Base-by-base conservation (phyloP, 1,139 yeast genomes). In the Geotrichum restrictum region DNA sequence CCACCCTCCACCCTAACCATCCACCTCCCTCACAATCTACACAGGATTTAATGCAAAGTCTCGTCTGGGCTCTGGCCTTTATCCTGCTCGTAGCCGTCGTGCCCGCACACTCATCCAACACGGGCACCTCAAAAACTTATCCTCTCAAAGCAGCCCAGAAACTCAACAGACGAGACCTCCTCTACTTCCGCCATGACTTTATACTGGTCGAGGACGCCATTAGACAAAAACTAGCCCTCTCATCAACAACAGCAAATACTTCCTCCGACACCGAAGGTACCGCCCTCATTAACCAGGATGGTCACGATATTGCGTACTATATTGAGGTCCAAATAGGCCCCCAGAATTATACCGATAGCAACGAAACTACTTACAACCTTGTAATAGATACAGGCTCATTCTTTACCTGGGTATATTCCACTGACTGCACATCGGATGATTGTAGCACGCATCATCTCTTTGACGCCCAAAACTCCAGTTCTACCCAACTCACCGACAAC, bases 341-440 rank as follows among this genome's bases (percentile, higher is more conserved):
- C 4, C 22, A 10, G 3, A 16, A 27, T 8, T 5, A 24, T 8
- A 31, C 31, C 1, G 16, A 32, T 1, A 24, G 16, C 18, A 31
- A 44, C 18, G 38, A 22, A 11, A 45, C 51, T 19, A n/a, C 44
- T 1, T 81, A 75, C 61, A 78, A 79, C 5, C 68, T 83, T 43
- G 72, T 83, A 16, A 69, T 83, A 27, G 88, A 83, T 63, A 82
- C 88, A 0, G 88, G 86, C 1, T 80, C 85, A 36, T 80, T 82
- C 37, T 77, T 81, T 56, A 66, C 82, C 1, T 83, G 88, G 88
- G 74, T 83, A 2, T 81, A 80, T 62, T 81, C 81, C 48, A 64
- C 72, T 1, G 68, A 75, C 47, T 82, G 88, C 67, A 65, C 69
- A 0, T 72, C 74, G 32, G 57, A 62, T 13, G 73, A 80, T 0